These are phyloP conservation scores for Ascochyta lentis DNA, from an alignment of 2,329 filamentous ascomycete genomes.

Conservation along the genomic window DNA sequence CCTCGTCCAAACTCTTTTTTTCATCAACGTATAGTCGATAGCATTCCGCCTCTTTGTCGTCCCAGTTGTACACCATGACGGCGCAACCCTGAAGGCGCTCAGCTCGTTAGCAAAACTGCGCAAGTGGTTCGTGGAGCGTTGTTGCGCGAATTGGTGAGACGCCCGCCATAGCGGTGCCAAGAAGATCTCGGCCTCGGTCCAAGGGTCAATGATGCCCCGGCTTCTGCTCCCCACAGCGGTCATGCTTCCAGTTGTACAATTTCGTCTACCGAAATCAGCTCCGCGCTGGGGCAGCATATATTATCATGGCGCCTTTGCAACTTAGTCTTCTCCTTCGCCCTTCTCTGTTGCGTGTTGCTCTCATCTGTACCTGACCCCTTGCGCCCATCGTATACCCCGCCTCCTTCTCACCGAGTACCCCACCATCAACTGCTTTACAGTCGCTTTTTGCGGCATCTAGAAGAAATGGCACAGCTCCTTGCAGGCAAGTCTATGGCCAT, in stretches of 20 bases:
- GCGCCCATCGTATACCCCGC: conserved; percentile 5
- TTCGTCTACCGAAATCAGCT: conserved; percentile 25
- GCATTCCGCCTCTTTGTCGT: conserved; percentile 69
- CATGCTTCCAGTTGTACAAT: conserved; percentile 17
- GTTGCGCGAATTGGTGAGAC: conserved; percentile 20
- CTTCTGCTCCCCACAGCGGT: conserved; percentile 18
- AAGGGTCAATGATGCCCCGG: conserved; percentile 22
- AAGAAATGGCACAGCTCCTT: conserved; percentile 59
- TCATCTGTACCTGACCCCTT: background rate
- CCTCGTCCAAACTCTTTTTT: conserved; percentile 73
- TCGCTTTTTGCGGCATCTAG: conserved; percentile 2
- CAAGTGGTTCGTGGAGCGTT: conserved; percentile 26
- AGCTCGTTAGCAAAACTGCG: conserved; percentile 14
- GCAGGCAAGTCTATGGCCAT: conserved; percentile 81
- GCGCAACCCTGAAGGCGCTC: background rate
- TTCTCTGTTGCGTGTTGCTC: background rate
- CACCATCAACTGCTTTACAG: conserved; percentile 1
- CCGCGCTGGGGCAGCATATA: conserved; percentile 20
- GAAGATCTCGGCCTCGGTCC: conserved; percentile 1
- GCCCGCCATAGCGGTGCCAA: conserved; percentile 30
- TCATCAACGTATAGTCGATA: conserved; percentile 79
- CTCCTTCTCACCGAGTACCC: conserved; percentile 4
- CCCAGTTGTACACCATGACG: conserved; percentile 65
- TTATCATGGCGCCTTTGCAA: conserved; percentile 18
- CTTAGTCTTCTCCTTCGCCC: background rate